Conservation (phyloP, 768 basidiomycete species). For the Kwoniella botswanensis region DNA sequence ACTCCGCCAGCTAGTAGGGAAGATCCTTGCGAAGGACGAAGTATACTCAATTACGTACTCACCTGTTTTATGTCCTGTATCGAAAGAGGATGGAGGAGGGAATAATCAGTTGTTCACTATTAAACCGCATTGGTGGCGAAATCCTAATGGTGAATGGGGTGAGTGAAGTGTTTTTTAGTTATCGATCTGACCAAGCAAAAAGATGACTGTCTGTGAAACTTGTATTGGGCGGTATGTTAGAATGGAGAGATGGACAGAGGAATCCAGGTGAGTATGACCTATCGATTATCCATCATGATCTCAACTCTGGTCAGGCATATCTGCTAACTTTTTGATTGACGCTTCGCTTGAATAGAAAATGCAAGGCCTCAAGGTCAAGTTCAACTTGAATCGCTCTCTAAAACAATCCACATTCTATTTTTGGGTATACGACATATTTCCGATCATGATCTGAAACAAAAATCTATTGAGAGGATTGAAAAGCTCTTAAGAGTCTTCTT, state of each 20-base stretch:
- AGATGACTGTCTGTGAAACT: background rate
- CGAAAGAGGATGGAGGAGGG: background rate
- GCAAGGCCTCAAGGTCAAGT: slow-evolving; percentile 17
- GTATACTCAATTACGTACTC: slow-evolving; percentile 16
- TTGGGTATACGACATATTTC: background rate
- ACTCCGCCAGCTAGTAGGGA: background rate
- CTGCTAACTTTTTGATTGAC: background rate
- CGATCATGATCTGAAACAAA: background rate
- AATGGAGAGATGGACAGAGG: slow-evolving; percentile 15
- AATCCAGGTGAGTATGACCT: slow-evolving; percentile 15
- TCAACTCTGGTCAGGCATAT: background rate
- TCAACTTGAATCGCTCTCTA: slow-evolving; percentile 4
- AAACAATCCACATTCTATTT: slow-evolving; percentile 1
- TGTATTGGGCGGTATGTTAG: background rate
- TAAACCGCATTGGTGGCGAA: slow-evolving; percentile 15
- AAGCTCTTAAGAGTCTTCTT: slow-evolving; percentile 12
- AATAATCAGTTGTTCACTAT: slow-evolving; percentile 14
- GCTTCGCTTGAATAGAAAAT: background rate
- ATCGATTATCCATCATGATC: background rate
- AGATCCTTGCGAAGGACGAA: background rate
- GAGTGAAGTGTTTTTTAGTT: too few species aligned
- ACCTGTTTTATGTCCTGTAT: slow-evolving; percentile 17
- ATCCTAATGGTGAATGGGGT: background rate
- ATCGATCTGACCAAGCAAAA: too few species aligned
- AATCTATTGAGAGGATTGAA: slow-evolving; percentile 11